Evolutionary conservation across 768 basidiomycete genomes (phyloP), one percentile per base, ranked within the genome.

Genomic region (Pleurotus ostreatus): DNA sequence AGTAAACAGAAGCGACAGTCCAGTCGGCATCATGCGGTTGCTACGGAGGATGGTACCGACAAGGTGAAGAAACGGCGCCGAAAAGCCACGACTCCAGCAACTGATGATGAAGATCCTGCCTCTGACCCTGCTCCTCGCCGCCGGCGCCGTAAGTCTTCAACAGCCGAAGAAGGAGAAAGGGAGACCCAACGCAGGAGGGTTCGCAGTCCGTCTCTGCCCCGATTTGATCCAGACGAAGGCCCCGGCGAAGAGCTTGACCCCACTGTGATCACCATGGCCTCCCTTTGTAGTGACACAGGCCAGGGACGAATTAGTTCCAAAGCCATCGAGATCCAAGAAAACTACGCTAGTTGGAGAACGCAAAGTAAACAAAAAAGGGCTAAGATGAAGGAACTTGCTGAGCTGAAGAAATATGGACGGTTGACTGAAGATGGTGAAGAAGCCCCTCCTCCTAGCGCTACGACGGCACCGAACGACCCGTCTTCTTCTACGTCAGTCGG

Each of bases 251-350:
- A 88, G 34, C 71, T 92, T 46, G 90, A 92, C 61, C 90, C 90
- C n/a, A 92, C 89, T 0, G 73, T 81, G 6, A 73, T 89, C n/a
- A 92, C 89, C 4, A 92, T 92, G 90, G 88, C 89, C 13, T 69
- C 82, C 0, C 75, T 92, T 4, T 93, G 92, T 66, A 79, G 75
- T 30, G 92, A 94, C 63, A 86, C 79, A 0, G 90, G 90, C 8
- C 83, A 84, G 60, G 92, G 92, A 5, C 82, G 91, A 40, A 76
- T 92, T 48, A 91, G 89, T 63, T 85, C 81, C 62, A 92, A 88
- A 67, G 89, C 88, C 0, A 74, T 78, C 7, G 85, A 88, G 62
- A 85, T 93, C 52, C 74, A 85, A 59, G 79, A 69, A 49, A 89
- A 89, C 49, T 86, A 92, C 60, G 75, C 81, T 43, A 77, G 80